These are phyloP conservation scores for Umbelopsis vinacea DNA, from an alignment of 192 early-diverging fungal genomes.

Conservation along the genomic window DNA sequence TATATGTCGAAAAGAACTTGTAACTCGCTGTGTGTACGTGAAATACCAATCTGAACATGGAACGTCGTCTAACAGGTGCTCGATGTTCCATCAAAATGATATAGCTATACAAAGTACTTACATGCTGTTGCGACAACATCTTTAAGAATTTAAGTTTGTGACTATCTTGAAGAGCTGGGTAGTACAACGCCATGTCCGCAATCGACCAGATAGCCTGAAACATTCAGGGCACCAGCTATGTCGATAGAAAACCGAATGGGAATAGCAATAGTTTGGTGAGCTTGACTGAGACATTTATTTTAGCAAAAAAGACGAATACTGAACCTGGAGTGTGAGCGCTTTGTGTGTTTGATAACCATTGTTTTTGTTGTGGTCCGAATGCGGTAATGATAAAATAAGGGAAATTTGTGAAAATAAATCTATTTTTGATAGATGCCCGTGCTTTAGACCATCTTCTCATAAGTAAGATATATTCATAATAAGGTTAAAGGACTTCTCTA, in stretches of 20 bases:
- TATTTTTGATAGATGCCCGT: too few relatives aligned
- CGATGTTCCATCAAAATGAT: too few relatives aligned
- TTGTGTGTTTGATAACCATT: background rate
- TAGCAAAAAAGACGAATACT: background rate
- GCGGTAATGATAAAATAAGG: background rate
- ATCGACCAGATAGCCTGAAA: background rate
- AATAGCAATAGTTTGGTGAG: conserved; percentile 15
- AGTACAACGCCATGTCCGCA: background rate
- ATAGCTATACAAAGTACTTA: too few relatives aligned
- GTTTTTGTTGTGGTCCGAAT: conserved; percentile 16
- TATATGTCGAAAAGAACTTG: too few relatives aligned
- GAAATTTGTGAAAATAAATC: background rate
- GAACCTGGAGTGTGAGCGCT: background rate
- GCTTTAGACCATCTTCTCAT: too few relatives aligned
- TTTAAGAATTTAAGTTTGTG: background rate
- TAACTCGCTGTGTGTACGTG: too few relatives aligned
- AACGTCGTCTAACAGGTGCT: too few relatives aligned
- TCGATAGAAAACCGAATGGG: conserved; percentile 1
- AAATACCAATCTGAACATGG: too few relatives aligned
- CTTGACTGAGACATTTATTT: conserved; percentile 1
- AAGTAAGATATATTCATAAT: too few relatives aligned
- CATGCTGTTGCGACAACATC: background rate
- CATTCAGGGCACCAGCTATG: conserved; percentile 19
- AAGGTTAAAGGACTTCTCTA: too few relatives aligned
- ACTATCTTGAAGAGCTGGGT: background rate